These are phyloP conservation scores for Epichloe sibirici DNA, from an alignment of 2,329 filamentous ascomycete species.

Conservation along the genomic window DNA sequence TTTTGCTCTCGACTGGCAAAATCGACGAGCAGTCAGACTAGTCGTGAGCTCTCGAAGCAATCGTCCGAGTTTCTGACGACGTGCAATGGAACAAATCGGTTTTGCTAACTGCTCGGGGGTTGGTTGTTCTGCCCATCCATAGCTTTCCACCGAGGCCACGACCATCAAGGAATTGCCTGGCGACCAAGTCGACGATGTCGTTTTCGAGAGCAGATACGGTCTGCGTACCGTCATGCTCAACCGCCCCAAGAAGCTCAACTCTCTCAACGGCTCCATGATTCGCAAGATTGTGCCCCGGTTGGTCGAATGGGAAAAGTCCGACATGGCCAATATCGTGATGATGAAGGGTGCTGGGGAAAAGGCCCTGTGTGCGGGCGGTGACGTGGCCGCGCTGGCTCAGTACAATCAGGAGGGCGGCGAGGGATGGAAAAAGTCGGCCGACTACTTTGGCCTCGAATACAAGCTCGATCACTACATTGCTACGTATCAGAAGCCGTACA, in stretches of 20 bases:
- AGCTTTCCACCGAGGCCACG: conserved; percentile 24
- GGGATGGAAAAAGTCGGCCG: conserved; percentile 61
- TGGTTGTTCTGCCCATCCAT: not conserved
- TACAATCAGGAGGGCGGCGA: conserved; percentile 56
- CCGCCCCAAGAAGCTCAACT: conserved; percentile 81
- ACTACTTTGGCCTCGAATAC: conserved; percentile 94
- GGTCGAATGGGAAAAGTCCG: conserved; percentile 88
- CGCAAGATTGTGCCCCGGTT: conserved; percentile 85
- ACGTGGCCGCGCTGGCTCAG: conserved; percentile 67
- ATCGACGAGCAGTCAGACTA: no score
- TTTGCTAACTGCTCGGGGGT: not conserved
- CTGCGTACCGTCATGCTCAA: conserved; percentile 90
- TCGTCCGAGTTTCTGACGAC: no score
- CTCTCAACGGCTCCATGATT: conserved; percentile 87
- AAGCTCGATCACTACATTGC: conserved; percentile 91
- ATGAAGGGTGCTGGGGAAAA: conserved; percentile 79
- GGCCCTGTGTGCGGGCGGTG: conserved; percentile 88
- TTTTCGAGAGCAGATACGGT: conserved; percentile 82
- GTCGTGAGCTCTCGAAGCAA: no score
- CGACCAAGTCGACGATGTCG: conserved; percentile 79
- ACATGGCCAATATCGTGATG: conserved; percentile 83
- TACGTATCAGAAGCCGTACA: conserved; percentile 83
- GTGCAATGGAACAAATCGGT: not conserved
- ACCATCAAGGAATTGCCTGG: conserved; percentile 43
- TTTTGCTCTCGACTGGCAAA: no score